Conservation (phyloP, 306 rosid genomes). For the Cucurbita pepo region DNA sequence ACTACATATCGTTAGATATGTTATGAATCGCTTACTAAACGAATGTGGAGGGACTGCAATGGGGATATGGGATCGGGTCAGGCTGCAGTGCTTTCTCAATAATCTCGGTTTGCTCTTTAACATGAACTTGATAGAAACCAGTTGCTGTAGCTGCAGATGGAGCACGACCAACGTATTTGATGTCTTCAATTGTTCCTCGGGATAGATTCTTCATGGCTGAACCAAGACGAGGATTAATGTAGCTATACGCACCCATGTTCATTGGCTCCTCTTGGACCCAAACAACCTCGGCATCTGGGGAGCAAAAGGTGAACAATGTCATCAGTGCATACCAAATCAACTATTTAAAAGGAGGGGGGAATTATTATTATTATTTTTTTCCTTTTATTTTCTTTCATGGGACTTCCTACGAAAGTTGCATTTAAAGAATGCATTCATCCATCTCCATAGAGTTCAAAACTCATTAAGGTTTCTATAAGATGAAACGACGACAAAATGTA, state of each 20-base stretch:
- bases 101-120: constrained; percentile 66
- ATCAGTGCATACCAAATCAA: not conserved
- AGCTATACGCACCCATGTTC: constrained; percentile 91
- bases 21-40: constrained; percentile 1
- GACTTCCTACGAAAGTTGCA: not conserved
- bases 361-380: too few species aligned
- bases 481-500: not conserved
- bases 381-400: too few species aligned
- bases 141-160: constrained; percentile 95
- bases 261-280: constrained; percentile 98
- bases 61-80: constrained; percentile 39
- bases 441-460: not conserved
- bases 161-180: constrained; percentile 73
- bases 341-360: not conserved
- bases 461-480: not conserved
- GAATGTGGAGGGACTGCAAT: not conserved
- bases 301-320: not conserved
- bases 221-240: constrained; percentile 50
- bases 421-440: not conserved
- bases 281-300: constrained; percentile 76
- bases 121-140: constrained; percentile 71
- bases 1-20: not conserved
- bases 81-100: constrained; percentile 58
- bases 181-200: constrained; percentile 55
- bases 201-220: constrained; percentile 57